Conservation (phyloP, 2,329 filamentous ascomycete species). For the Ophiocordyceps sinensis region DNA sequence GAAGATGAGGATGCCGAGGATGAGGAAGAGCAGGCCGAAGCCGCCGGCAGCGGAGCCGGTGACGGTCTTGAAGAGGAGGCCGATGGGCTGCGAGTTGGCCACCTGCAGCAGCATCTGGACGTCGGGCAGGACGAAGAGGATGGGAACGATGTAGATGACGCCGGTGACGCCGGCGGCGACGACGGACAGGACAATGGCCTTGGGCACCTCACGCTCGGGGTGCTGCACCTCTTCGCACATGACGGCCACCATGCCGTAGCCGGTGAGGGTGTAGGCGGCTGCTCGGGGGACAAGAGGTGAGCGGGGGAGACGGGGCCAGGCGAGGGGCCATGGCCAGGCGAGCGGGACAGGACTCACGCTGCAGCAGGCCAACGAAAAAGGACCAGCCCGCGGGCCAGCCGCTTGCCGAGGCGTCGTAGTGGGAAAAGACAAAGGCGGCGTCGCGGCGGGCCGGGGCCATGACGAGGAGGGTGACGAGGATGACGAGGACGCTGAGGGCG, state of each 20-base stretch:
- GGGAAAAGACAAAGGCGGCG: conserved; percentile 49
- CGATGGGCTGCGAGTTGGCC: conserved; percentile 62
- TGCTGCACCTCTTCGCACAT: conserved; percentile 49
- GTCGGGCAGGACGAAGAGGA: conserved; percentile 63
- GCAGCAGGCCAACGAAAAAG: conserved; percentile 39
- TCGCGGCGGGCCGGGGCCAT: conserved; percentile 50
- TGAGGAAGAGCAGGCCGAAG: conserved; percentile 60
- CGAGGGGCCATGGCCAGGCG: neutral
- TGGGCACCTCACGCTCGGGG: conserved; percentile 45
- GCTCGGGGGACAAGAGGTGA: conserved; percentile 12
- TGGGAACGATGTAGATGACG: conserved; percentile 50
- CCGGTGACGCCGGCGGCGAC: conserved; percentile 50
- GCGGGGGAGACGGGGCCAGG: neutral
- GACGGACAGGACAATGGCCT: conserved; percentile 54
- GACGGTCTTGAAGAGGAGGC: conserved; percentile 58
- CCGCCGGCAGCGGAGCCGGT: conserved; percentile 60
- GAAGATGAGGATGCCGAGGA: conserved; percentile 65
- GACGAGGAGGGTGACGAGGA: conserved; percentile 53
- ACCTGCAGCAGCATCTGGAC: conserved; percentile 48
- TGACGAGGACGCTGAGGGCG: conserved; percentile 51
- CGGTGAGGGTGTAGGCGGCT: conserved; percentile 26
- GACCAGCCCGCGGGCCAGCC: conserved; percentile 55
- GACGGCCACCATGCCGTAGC: conserved; percentile 37
- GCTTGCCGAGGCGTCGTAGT: conserved; percentile 54
- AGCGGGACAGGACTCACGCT: conserved; percentile 17